These are phyloP conservation scores for Akanthomyces dipterigenus DNA, from an alignment of 2,329 filamentous ascomycete genomes.

Conservation along the genomic window DNA sequence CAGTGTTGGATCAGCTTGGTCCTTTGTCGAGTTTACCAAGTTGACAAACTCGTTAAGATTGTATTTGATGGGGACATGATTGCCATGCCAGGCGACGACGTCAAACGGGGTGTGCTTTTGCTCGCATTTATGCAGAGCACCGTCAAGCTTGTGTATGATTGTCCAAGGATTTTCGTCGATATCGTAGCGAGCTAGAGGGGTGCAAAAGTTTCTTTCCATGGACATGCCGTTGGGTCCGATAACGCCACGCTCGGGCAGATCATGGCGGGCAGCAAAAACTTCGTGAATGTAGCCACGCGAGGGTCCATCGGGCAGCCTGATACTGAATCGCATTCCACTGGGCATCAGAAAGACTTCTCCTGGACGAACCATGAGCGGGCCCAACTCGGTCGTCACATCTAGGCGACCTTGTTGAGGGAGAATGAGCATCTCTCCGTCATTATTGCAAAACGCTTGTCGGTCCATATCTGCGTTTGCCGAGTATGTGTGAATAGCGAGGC, in stretches of 20 bases:
- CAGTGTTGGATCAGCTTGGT: slow-evolving; percentile 61
- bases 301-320: slow-evolving; percentile 39
- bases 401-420: slow-evolving; percentile 58
- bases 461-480: slow-evolving; percentile 40
- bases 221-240: slow-evolving; percentile 61
- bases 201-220: slow-evolving; percentile 58
- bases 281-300: slow-evolving; percentile 62
- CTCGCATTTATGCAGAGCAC: slow-evolving; percentile 51
- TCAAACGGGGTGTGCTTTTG: slow-evolving; percentile 64
- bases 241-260: slow-evolving; percentile 60
- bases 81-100: slow-evolving; percentile 67
- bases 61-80: slow-evolving; percentile 55
- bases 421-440: slow-evolving; percentile 62
- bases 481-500: slow-evolving; percentile 43
- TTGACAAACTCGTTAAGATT: slow-evolving; percentile 51
- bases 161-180: slow-evolving; percentile 48
- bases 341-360: slow-evolving; percentile 64
- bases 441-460: slow-evolving; percentile 42
- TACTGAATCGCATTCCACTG: slow-evolving; percentile 47
- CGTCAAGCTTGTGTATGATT: slow-evolving; percentile 55
- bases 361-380: slow-evolving; percentile 55
- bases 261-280: slow-evolving; percentile 57
- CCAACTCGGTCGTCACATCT: slow-evolving; percentile 63
- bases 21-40: slow-evolving; percentile 50
- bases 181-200: slow-evolving; percentile 53